Evolutionary conservation across 257 asterid genomes (phyloP).

Genomic region (Rehmannia glutinosa): DNA sequence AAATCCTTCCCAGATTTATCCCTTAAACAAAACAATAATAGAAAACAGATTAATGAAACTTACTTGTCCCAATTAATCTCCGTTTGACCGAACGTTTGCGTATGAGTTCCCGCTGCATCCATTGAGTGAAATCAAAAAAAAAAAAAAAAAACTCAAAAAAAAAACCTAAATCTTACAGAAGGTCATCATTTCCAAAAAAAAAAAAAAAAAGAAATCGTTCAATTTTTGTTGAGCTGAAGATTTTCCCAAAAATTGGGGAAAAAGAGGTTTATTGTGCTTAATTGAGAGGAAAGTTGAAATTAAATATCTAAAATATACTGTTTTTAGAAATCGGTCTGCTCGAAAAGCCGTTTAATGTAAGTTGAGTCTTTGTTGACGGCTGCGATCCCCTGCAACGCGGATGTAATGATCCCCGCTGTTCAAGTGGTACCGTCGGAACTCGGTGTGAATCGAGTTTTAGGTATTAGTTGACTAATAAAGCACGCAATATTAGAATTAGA

Average conservation of each 20-base stretch:
- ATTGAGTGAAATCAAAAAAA: slow-evolving; percentile 21
- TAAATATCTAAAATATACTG: neutral
- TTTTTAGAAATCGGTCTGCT: neutral
- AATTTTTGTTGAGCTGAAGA: slow-evolving; percentile 6
- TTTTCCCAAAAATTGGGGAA: neutral
- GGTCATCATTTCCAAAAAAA: slow-evolving; percentile 2
- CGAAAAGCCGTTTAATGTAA: neutral
- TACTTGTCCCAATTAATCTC: slow-evolving; percentile 96
- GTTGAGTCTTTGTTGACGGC: slow-evolving; percentile 9
- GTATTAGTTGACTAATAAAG: no score
- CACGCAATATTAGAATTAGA: no score
- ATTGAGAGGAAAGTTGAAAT: neutral
- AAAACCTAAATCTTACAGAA: slow-evolving; percentile 10
- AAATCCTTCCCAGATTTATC: neutral
- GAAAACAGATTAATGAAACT: slow-evolving; percentile 25
- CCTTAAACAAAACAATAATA: neutral
- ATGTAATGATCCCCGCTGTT: no score
- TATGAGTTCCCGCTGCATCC: slow-evolving; percentile 53
- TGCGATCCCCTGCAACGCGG: no score
- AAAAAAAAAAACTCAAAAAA: neutral
- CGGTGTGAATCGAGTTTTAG: neutral
- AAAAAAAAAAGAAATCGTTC: neutral
- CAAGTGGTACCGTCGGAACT: no score
- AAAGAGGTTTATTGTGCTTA: slow-evolving; percentile 1
- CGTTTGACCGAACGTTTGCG: slow-evolving; percentile 52